Evolutionary conservation across 495 filamentous ascomycete genomes (phyloP), one percentile per base, ranked within the genome.

Genomic region (Aspergillus sparsus): DNA sequence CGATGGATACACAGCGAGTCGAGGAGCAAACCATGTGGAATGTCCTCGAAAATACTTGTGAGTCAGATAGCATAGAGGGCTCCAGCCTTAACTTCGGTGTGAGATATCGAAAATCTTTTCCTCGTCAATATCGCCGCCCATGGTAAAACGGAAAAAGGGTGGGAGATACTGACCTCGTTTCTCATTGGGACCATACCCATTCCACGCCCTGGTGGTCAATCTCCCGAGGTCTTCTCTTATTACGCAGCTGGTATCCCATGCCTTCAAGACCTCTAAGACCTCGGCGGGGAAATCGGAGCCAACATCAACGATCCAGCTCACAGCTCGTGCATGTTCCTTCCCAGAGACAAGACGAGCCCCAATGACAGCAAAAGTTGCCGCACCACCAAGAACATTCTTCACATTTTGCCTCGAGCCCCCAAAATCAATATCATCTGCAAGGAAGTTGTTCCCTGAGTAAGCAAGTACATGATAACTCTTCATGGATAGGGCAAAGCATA

Each of bases 11-110:
- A 69, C 90, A 95, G n/a, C 94, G 85, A 2, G 70, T 68, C 0
- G 94, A 84, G 9, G 84, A 88, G 78, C 93, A 97, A 64, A 96
- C 90, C 61, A 98, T 81, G 69, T 98, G 94, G 64, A 95, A 91
- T 5, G 88, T 85, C 55, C 84, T 87, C 0, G 92, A 87, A 33
- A 80, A 79, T 15, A 95, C 77, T 10, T 93, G 80, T 2, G 71
- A 60, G 1, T 81, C 71, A 7, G 78, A 79, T 0, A 92, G 75
- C 66, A 82, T 83, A 6, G 69, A 67, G 18, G 84, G 82, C 52
- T 85, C 85, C 6, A 98, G 77, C 35, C 92, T 88, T 57, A 89
- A 77, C 73, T 96, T 98, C 6, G 88, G 89, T 8, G 92, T 97
- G 47, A 86, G 79, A 72, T 97, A 98, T 71, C 84, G 84, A 81